A percentile compares a stretch with the other conserved stretches of the same genome.
phyloP scores from a whole-genome alignment of 257 asterid genomes.

The Phtheirospermum japonicum region DNA sequence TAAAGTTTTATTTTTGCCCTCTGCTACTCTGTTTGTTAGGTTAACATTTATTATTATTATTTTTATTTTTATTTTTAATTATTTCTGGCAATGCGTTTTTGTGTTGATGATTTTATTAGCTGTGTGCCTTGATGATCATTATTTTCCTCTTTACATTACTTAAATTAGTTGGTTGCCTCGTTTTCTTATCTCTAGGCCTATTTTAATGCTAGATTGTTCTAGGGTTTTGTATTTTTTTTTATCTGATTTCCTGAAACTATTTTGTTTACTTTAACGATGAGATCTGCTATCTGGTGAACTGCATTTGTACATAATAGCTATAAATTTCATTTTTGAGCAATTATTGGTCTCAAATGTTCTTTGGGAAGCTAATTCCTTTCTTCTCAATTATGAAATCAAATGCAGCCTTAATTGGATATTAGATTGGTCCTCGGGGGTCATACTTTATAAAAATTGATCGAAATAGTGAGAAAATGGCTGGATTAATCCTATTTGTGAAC shows the following conservation, averaged over 20 bases:
- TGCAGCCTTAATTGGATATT: background rate
- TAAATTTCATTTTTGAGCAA: too few relatives aligned
- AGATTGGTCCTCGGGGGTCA: background rate
- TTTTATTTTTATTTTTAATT: background rate
- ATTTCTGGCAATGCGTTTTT: background rate
- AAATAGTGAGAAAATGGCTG: background rate
- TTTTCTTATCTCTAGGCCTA: constrained; percentile 9
- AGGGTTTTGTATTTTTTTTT: background rate
- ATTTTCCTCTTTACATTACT: constrained; percentile 24
- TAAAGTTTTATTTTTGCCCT: constrained; percentile 20
- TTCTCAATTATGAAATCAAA: constrained; percentile 7
- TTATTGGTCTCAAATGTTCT: constrained; percentile 4
- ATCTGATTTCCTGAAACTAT: constrained; percentile 23
- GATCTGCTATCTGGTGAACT: constrained; percentile 43
- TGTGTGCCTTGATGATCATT: constrained; percentile 30
- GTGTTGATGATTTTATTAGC: constrained; percentile 8
- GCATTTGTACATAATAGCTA: constrained; percentile 22
- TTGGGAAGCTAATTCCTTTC: constrained; percentile 1
- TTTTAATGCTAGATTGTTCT: constrained; percentile 3
- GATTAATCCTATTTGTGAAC: background rate
- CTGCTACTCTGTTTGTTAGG: background rate
- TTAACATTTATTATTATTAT: too few relatives aligned
- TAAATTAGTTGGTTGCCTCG: constrained; percentile 22
- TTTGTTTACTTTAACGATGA: constrained; percentile 26
- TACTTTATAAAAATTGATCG: constrained; percentile 19